Conservation (phyloP, 257 asterid species). For the Linderniella brevidens region DNA sequence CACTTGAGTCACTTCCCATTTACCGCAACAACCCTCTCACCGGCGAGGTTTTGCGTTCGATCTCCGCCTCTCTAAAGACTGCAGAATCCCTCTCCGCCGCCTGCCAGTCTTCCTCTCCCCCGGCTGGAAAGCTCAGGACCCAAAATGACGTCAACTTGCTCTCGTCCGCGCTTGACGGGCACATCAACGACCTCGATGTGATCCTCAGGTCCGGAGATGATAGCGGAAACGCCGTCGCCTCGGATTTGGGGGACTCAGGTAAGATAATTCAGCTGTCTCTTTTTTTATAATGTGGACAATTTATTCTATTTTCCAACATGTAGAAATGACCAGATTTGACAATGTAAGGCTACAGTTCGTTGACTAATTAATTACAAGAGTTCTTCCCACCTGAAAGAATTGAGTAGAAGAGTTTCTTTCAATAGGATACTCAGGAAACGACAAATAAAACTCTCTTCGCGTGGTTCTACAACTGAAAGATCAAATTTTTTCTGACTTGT, state of each 20-base stretch:
- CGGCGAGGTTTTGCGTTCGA: slow-evolving; percentile 37
- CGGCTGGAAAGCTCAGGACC: slow-evolving; percentile 64
- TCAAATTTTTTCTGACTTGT: no score
- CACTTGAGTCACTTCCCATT: slow-evolving; percentile 11
- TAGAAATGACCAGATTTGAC: no score
- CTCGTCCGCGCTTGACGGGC: slow-evolving; percentile 42
- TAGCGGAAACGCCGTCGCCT: slow-evolving; percentile 12
- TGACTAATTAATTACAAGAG: no score
- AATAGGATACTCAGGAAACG: no score
- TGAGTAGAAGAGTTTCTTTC: no score
- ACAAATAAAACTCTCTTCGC: no score
- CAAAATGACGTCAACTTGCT: slow-evolving; percentile 61
- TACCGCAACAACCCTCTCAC: slow-evolving; percentile 23
- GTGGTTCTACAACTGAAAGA: no score
- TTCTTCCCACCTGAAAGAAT: no score
- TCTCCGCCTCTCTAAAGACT: slow-evolving; percentile 29
- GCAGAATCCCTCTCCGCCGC: slow-evolving; percentile 28
- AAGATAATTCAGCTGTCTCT: no score
- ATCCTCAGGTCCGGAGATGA: slow-evolving; percentile 28
- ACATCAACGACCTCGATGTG: slow-evolving; percentile 50
- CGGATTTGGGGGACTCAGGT: slow-evolving; percentile 27
- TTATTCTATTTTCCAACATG: no score
- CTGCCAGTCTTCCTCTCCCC: slow-evolving; percentile 34
- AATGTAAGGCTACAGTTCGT: no score
- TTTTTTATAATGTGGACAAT: no score